Percentiles rank a stretch among this genome's conserved stretches.
Evolutionary conservation across 805 yeast genomes (phyloP).

Genomic region (Ogataea corticis): DNA sequence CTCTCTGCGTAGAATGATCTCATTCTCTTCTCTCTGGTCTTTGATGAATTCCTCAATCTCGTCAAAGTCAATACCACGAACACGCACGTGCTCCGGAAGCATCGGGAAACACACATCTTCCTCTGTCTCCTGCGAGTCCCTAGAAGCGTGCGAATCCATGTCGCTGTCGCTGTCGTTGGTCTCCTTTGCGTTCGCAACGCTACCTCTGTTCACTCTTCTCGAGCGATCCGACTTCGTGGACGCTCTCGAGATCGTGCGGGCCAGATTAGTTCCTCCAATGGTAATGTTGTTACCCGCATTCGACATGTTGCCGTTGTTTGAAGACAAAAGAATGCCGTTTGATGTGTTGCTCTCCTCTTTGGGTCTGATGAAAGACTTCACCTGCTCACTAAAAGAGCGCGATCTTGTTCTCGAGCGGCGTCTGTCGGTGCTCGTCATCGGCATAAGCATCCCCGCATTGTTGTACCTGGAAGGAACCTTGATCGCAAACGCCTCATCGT

Average conservation of each 20-base stretch:
- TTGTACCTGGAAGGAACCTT: conserved; percentile 25
- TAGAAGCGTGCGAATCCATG: conserved; percentile 68
- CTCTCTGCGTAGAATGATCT: conserved; percentile 36
- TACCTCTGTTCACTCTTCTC: conserved; percentile 19
- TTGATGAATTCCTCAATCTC: conserved; percentile 82
- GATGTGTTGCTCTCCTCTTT: conserved; percentile 33
- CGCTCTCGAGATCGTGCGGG: conserved; percentile 33
- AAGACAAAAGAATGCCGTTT: conserved; percentile 31
- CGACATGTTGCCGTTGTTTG: conserved; percentile 7
- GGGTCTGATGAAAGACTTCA: conserved; percentile 37
- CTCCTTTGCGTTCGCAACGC: conserved; percentile 15
- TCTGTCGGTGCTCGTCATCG: conserved; percentile 10
- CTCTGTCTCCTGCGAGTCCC: conserved; percentile 87
- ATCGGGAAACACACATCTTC: conserved; percentile 98
- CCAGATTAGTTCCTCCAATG: conserved; percentile 22
- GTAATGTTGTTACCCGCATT: conserved; percentile 18
- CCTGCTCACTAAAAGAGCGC: conserved; percentile 45
- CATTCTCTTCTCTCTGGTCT: conserved; percentile 55
- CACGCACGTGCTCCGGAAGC: conserved; percentile 60
- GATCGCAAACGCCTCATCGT: conserved; percentile 29
- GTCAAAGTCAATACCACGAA: conserved; percentile 83
- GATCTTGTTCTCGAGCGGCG: conserved; percentile 33
- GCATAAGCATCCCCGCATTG: conserved; percentile 1
- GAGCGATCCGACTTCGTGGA: conserved; percentile 32
- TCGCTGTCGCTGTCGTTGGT: conserved; percentile 54